These are phyloP conservation scores for Sporothrix globosa DNA, from an alignment of 2,329 filamentous ascomycete genomes.

Conservation along the genomic window DNA sequence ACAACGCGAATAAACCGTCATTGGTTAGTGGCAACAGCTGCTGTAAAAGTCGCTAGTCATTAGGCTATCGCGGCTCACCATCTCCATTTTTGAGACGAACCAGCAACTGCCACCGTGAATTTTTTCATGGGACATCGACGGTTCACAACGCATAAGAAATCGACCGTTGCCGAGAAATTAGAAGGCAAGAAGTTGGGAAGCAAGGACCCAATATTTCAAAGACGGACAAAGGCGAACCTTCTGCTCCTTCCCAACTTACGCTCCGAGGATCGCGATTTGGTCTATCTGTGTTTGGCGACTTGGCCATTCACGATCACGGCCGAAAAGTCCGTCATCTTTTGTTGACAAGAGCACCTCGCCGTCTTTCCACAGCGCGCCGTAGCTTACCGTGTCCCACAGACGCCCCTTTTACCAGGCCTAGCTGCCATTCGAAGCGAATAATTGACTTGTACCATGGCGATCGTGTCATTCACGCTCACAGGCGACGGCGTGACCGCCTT, in stretches of 20 bases:
- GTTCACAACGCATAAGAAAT: no score
- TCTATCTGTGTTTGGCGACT: constrained; percentile 18
- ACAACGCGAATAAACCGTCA: constrained; percentile 13
- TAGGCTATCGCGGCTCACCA: neutral
- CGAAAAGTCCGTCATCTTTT: neutral
- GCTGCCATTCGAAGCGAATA: neutral
- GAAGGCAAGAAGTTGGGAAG: neutral
- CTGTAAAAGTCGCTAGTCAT: constrained; percentile 6
- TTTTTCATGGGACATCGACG: neutral
- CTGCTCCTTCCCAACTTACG: constrained; percentile 21
- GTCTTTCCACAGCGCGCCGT: neutral
- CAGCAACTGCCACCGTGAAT: constrained; percentile 4
- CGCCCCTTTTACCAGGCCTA: no score
- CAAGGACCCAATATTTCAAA: neutral
- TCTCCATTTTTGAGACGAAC: neutral
- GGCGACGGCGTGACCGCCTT: constrained; percentile 72
- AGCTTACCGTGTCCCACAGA: neutral
- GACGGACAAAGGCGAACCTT: neutral
- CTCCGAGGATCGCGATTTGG: neutral
- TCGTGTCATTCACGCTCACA: constrained; percentile 73
- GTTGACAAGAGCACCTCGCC: neutral
- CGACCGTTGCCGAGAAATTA: neutral
- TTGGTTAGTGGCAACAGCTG: constrained; percentile 12
- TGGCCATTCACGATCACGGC: constrained; percentile 10
- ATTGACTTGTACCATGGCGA: constrained; percentile 51